phyloP scores from a whole-genome alignment of 345 rosid species.

The Gynandropsis gynandra region DNA sequence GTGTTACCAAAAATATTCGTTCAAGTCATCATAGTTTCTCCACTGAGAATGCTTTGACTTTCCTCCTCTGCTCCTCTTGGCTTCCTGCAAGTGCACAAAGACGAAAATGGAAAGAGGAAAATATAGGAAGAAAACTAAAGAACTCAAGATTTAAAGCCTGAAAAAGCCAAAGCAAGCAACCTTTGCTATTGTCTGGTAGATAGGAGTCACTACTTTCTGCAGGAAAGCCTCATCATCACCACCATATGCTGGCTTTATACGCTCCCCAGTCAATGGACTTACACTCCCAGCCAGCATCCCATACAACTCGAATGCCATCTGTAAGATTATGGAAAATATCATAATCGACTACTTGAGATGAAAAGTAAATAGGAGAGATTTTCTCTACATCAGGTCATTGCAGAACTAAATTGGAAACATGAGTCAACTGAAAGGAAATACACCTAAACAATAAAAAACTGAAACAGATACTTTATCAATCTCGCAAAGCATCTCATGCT shows the following conservation, averaged over 20 bases:
- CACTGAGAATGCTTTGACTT: constrained; percentile 69
- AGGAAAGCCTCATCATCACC: constrained; percentile 60
- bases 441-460: too few relatives aligned
- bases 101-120: not conserved
- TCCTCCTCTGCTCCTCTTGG: constrained; percentile 50
- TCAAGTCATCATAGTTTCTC: constrained; percentile 68
- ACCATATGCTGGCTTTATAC: constrained; percentile 57
- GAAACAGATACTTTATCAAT: too few relatives aligned
- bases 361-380: too few relatives aligned
- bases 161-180: constrained; percentile 20
- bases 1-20: constrained; percentile 61
- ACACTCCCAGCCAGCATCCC: constrained; percentile 68
- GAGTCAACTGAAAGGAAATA: too few relatives aligned
- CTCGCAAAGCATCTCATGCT: too few relatives aligned
- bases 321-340: not conserved
- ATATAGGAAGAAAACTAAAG: constrained; percentile 11
- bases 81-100: constrained; percentile 44
- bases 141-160: constrained; percentile 9
- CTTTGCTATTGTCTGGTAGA: constrained; percentile 47
- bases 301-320: constrained; percentile 40
- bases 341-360: constrained; percentile 29
- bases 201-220: constrained; percentile 60
- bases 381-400: too few relatives aligned
- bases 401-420: too few relatives aligned
- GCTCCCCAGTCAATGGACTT: constrained; percentile 58